Percentiles rank a stretch among this genome's conserved stretches.
Conservation (phyloP, 805 yeast genomes). For the Spathaspora arborariae region DNA sequence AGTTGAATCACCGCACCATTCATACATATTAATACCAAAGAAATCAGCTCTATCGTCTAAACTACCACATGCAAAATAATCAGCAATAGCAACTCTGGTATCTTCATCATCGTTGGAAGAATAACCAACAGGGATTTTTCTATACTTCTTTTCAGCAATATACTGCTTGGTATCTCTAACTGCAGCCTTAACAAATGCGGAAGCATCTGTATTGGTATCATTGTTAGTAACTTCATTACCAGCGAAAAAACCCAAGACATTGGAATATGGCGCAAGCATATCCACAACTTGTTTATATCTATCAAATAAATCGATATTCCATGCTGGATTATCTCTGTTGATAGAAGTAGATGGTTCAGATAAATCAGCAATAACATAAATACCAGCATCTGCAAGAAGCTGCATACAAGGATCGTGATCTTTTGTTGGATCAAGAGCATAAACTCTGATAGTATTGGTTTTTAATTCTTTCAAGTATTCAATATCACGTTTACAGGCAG, state of each 20-base stretch:
- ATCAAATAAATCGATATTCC: conserved; percentile 68
- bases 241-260: conserved; percentile 91
- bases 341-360: conserved; percentile 76
- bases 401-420: conserved; percentile 42
- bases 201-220: conserved; percentile 76
- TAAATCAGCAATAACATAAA: conserved; percentile 41
- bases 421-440: conserved; percentile 36
- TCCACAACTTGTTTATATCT: conserved; percentile 85
- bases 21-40: conserved; percentile 84
- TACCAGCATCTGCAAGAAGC: conserved; percentile 43
- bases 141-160: conserved; percentile 60
- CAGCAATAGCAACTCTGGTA: conserved; percentile 75
- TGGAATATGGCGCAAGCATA: conserved; percentile 68
- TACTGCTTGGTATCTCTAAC: conserved; percentile 83
- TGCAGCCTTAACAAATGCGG: conserved; percentile 95
- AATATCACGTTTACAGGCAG: conserved; percentile 41
- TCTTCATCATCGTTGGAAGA: conserved; percentile 85
- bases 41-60: conserved; percentile 63
- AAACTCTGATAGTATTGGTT: conserved; percentile 42
- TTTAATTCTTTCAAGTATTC: conserved; percentile 32
- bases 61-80: conserved; percentile 82
- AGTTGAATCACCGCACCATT: conserved; percentile 74
- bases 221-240: conserved; percentile 96
- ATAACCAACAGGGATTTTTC: conserved; percentile 89
- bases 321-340: conserved; percentile 69